Evolutionary conservation across 352 stramenopile species (phyloP).

Genomic region (Phytophthora pisi): DNA sequence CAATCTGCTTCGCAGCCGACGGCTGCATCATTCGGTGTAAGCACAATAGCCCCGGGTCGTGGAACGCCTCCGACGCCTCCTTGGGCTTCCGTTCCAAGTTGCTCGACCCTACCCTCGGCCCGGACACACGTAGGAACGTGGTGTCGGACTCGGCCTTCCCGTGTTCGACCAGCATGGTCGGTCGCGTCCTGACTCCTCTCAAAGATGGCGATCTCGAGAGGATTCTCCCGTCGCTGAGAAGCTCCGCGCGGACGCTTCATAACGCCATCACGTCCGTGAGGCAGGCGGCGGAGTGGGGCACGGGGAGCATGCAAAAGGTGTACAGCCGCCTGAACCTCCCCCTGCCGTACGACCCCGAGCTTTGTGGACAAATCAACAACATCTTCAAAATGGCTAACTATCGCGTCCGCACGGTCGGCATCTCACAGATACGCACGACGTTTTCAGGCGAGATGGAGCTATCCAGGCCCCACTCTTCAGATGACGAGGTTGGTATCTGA

Average conservation of each 20-base stretch:
- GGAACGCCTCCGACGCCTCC: constrained; percentile 1
- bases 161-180: neutral
- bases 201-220: constrained; percentile 6
- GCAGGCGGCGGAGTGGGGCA: neutral
- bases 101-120: neutral
- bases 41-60: constrained; percentile 22
- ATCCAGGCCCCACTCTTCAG: no score
- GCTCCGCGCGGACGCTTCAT: constrained; percentile 1
- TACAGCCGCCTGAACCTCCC: neutral
- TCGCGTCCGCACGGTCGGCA: constrained; percentile 16
- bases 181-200: constrained; percentile 5
- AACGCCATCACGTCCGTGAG: constrained; percentile 16
- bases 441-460: constrained; percentile 3
- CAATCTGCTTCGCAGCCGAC: constrained; percentile 14
- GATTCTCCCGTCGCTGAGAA: neutral
- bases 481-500: no score
- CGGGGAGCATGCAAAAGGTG: neutral
- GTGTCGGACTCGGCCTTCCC: constrained; percentile 7
- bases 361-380: neutral
- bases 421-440: constrained; percentile 12
- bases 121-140: neutral
- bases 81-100: neutral
- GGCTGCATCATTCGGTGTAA: constrained; percentile 16
- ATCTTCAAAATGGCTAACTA: constrained; percentile 13
- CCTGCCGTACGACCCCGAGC: neutral